phyloP scores from a whole-genome alignment of 495 filamentous ascomycete species.

The Xylaria flabelliformis region DNA sequence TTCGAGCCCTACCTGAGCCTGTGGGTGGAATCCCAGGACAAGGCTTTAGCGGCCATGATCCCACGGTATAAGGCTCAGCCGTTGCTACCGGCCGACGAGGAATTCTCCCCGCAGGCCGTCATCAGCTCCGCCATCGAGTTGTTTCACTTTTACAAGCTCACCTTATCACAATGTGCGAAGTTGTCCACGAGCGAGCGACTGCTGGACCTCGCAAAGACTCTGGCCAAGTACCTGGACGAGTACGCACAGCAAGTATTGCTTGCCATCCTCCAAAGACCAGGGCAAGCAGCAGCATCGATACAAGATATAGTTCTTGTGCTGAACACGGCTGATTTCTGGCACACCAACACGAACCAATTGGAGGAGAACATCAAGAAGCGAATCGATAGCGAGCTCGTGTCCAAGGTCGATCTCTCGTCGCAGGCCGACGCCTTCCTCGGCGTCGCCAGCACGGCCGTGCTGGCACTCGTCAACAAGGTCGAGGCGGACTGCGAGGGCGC shows the following conservation, averaged over 20 bases:
- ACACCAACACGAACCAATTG: constrained; percentile 86
- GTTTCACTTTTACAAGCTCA: constrained; percentile 93
- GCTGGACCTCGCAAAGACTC: constrained; percentile 81
- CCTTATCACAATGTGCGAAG: constrained; percentile 92
- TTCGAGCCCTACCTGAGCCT: constrained; percentile 97
- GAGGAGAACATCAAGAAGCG: constrained; percentile 93
- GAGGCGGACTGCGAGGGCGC: constrained; percentile 81
- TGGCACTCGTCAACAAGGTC: constrained; percentile 81
- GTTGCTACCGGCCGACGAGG: constrained; percentile 80
- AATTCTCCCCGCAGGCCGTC: constrained; percentile 89
- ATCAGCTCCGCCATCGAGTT: constrained; percentile 94
- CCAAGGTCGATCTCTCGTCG: constrained; percentile 83
- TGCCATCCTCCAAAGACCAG: constrained; percentile 71
- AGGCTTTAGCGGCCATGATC: constrained; percentile 82
- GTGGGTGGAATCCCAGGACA: constrained; percentile 97
- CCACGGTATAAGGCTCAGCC: constrained; percentile 89
- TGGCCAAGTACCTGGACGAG: constrained; percentile 92
- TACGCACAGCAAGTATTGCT: constrained; percentile 94
- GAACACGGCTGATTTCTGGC: constrained; percentile 98
- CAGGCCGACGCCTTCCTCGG: constrained; percentile 96
- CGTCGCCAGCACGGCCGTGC: constrained; percentile 86
- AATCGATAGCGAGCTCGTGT: constrained; percentile 77
- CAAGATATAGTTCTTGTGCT: constrained; percentile 85
- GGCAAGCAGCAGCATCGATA: constrained; percentile 63
- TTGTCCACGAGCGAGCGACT: constrained; percentile 87